phyloP scores from a whole-genome alignment of 2,329 filamentous ascomycete genomes.

The Penicillium sp. region DNA sequence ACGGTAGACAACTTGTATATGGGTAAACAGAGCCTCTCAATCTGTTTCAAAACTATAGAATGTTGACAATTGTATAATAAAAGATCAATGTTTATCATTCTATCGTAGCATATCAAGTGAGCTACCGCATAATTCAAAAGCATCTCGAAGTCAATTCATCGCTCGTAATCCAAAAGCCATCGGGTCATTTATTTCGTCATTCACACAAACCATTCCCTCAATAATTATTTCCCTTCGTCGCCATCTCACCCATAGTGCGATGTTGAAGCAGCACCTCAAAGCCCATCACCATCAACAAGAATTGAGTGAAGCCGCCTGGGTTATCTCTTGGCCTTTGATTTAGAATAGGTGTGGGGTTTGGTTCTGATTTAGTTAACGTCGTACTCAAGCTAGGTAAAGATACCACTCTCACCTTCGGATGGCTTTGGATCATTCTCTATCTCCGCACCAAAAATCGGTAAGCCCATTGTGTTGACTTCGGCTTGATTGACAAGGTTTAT shows the following conservation, averaged over 20 bases:
- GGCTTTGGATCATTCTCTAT: neutral
- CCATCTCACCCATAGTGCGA: neutral
- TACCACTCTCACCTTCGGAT: neutral
- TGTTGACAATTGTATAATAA: too few relatives aligned
- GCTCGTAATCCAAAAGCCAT: neutral
- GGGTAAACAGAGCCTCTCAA: neutral
- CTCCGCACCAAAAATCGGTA: neutral
- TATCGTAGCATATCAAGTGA: too few relatives aligned
- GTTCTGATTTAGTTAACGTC: neutral
- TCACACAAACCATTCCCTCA: neutral
- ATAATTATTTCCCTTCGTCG: neutral
- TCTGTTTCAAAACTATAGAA: neutral
- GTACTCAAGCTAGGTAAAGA: neutral
- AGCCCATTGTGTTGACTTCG: neutral
- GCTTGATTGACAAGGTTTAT: neutral
- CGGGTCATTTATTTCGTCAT: neutral
- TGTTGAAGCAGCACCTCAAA: slow-evolving; percentile 1
- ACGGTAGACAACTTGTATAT: too few relatives aligned
- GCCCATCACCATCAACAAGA: neutral
- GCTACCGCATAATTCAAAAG: too few relatives aligned
- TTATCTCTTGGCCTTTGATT: neutral
- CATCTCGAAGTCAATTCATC: too few relatives aligned
- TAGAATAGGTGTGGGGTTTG: neutral
- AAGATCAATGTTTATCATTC: too few relatives aligned
- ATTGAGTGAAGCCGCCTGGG: neutral